These are phyloP conservation scores for Lepidium aucheri DNA, from an alignment of 345 rosid genomes.

Conservation along the genomic window DNA sequence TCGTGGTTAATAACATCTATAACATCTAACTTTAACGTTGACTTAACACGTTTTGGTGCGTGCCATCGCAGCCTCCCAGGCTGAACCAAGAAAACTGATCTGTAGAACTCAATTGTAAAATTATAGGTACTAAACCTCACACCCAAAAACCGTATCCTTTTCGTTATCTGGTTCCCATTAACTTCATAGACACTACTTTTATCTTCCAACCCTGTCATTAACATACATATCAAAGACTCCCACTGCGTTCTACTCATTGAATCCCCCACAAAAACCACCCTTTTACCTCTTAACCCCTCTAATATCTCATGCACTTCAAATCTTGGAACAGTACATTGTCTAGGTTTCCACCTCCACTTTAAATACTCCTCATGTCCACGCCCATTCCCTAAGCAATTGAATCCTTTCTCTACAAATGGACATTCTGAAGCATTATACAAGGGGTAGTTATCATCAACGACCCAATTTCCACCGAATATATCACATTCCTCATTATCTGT, in stretches of 20 bases:
- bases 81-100: conserved; percentile 88
- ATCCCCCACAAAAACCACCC: conserved; percentile 87
- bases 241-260: conserved; percentile 88
- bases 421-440: conserved; percentile 66
- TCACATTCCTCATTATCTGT: conserved; percentile 29
- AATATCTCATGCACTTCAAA: conserved; percentile 38
- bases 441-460: conserved; percentile 48
- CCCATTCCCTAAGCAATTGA: conserved; percentile 73
- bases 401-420: conserved; percentile 69
- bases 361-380: conserved; percentile 50
- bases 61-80: conserved; percentile 58
- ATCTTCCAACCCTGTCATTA: conserved; percentile 75
- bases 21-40: conserved; percentile 59
- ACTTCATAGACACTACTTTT: conserved; percentile 78
- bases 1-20: conserved; percentile 63
- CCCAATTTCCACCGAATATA: conserved; percentile 58
- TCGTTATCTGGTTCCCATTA: conserved; percentile 68
- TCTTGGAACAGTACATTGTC: conserved; percentile 52
- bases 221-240: conserved; percentile 88
- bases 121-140: conserved; percentile 71
- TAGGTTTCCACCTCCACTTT: conserved; percentile 83
- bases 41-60: conserved; percentile 73
- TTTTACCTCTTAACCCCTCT: conserved; percentile 53
- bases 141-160: conserved; percentile 65
- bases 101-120: conserved; percentile 73